phyloP scores from a whole-genome alignment of 768 basidiomycete species.

The Suillus fuscotomentosus region DNA sequence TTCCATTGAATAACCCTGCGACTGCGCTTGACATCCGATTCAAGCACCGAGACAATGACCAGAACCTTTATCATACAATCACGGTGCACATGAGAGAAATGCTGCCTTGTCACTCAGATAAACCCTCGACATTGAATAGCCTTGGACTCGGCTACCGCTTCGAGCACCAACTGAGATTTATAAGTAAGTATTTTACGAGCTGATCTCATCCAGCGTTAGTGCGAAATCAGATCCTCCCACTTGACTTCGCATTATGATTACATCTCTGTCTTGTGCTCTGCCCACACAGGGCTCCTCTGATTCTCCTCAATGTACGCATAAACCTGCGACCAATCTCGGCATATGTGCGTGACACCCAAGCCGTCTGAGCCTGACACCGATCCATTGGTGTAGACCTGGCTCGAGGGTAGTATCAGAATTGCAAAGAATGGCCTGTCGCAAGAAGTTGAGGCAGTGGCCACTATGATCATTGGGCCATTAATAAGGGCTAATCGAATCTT shows the following conservation, averaged over 20 bases:
- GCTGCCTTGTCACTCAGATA: not conserved
- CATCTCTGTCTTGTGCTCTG: not conserved
- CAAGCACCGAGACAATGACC: not conserved
- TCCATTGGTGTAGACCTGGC: constrained; percentile 23
- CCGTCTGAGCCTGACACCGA: constrained; percentile 18
- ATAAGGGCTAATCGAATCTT: constrained; percentile 10
- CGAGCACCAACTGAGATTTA: not conserved
- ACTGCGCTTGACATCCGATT: not conserved
- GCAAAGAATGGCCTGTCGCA: constrained; percentile 42
- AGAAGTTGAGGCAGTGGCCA: constrained; percentile 44
- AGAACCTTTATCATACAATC: not conserved
- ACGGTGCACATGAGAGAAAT: not conserved
- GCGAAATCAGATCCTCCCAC: not conserved
- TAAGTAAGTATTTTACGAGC: not conserved
- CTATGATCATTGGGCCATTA: constrained; percentile 5
- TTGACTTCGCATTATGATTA: not conserved
- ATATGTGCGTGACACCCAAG: constrained; percentile 25
- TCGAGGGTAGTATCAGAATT: constrained; percentile 44
- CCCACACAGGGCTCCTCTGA: constrained; percentile 4
- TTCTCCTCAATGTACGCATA: constrained; percentile 24
- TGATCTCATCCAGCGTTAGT: not conserved
- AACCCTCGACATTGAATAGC: not conserved
- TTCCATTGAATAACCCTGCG: not conserved
- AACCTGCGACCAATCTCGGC: constrained; percentile 28
- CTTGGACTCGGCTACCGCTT: not conserved